Base-by-base conservation (phyloP, 148 eudicot genomes). In the Heliosperma pusillum region DNA sequence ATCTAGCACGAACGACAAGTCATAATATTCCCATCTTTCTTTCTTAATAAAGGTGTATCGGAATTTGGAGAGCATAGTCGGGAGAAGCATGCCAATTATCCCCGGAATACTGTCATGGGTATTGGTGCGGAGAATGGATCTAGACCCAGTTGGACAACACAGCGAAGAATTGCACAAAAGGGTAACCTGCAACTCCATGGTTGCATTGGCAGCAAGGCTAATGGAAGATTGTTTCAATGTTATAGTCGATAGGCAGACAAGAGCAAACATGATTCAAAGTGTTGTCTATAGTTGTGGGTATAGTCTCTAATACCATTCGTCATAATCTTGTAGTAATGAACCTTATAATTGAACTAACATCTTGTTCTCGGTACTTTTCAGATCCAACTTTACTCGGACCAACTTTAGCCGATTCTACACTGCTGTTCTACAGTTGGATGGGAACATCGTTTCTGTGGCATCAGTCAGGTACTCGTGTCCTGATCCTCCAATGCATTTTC, bases 381-480 rank as follows among this genome's bases (percentile, higher is more conserved):
- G 89, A 7, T 83, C 91, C 25, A 86, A 83, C 74, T 86, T 80
- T 62, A 74, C 59, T 19, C 75, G 96, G 50, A 75, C 82, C 52
- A 76, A 89, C 69, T 91, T 84, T n/a, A 73, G 74, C 44, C 75
- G 89, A 25, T 91, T 91, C 74, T 89, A 84, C 50, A 82, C 88
- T 3, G 87, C 81, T 66, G 66, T 89, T 29, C 74, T 89, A 20
- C 86, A 86, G 70, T 55, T 5, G n/a, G 65, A 77, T 8, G 88
- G 78, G 21, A 80, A 73, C 11, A 68, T 91, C n/a, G 57, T 86
- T 11, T 69, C 89, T 7, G 88, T 58, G 22, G 92, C 93, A 65
- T 76, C 87, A 10, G 2, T 91, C 16, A 88, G 96, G 96, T 91
- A 88, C 27, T 15, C 25, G 2, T 2, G 7, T 76, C 42, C 44